phyloP scores from a whole-genome alignment of 495 filamentous ascomycete species.

The Neurospora tetraspora region DNA sequence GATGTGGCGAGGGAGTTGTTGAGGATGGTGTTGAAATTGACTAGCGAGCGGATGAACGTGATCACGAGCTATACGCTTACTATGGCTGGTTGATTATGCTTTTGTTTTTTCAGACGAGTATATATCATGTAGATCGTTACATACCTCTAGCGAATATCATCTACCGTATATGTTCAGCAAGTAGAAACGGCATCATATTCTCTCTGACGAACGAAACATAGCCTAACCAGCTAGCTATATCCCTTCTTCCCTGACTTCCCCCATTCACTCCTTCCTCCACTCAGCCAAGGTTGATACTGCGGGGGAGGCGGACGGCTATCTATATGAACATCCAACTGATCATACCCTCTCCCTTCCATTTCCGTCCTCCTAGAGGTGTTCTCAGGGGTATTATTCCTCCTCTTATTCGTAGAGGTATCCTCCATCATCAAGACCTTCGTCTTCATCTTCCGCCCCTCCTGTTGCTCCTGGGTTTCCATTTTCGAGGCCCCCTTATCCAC shows the following conservation, averaged over 20 bases:
- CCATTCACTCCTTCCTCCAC: background rate
- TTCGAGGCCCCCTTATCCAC: background rate
- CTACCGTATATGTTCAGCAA: background rate
- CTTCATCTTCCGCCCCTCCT: background rate
- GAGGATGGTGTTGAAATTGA: constrained; percentile 75
- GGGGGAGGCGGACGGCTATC: background rate
- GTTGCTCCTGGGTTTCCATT: background rate
- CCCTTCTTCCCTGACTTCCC: background rate
- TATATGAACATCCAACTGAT: background rate
- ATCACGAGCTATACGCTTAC: constrained; percentile 54
- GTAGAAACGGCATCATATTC: background rate
- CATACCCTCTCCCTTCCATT: background rate
- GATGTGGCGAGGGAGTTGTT: constrained; percentile 78
- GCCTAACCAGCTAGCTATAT: background rate
- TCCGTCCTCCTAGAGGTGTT: background rate
- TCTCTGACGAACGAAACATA: background rate
- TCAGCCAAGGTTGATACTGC: background rate
- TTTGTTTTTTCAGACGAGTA: background rate
- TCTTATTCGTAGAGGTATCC: background rate
- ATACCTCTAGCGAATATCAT: background rate
- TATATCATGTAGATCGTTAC: background rate
- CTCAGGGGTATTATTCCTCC: background rate
- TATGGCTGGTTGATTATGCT: constrained; percentile 20
- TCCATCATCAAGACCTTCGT: background rate
- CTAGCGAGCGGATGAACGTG: constrained; percentile 79